Base-by-base conservation (phyloP, 1,284 basidiomycete genomes). In the Rhodotorula sp. region DNA sequence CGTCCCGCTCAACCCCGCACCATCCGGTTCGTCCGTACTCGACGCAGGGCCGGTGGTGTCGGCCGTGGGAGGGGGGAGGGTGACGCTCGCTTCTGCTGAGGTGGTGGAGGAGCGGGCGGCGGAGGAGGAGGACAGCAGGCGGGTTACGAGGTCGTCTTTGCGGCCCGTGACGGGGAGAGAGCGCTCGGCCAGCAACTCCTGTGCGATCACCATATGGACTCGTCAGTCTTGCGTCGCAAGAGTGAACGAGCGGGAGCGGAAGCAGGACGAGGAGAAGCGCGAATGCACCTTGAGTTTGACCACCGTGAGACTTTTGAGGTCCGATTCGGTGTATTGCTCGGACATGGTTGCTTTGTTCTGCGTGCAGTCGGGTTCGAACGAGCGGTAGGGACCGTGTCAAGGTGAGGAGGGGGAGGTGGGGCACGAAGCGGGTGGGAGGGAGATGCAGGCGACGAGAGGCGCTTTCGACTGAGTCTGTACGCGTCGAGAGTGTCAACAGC, bases 131-230 rank as follows among this genome's bases (percentile, higher is more conserved):
- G 54, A 15, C 52, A 81, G 48, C 34, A 82, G 72, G 24, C 81
- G 78, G 48, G 81, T 78, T 68, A 82, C 71, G 15, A 82, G 74
- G 30, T 82, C 81, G 57, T 81, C 80, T 75, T 82, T 82, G 75
- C 80, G 80, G 31, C 81, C 81, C 4, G 79, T 77, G 55, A 79
- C 78, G 22, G 77, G 59, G 8, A 81, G 75, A 20, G 70, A 62
- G 46, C 78, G 75, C 53, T 79, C 78, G 15, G 77, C 72, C 50
- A 81, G 75, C 31, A 81, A 69, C 34, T 81, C 70, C 72, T 72
- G 62, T 20, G 37, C 5, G 46, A n/a, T n/a, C n/a, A n/a, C n/a
- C n/a, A n/a, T n/a, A n/a, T n/a, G n/a, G n/a, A n/a, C n/a, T n/a
- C n/a, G n/a, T n/a, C n/a, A n/a, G n/a, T n/a, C n/a, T n/a, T n/a